A percentile compares a stretch with the other conserved stretches of the same genome.
phyloP scores from a whole-genome alignment of 2,329 filamentous ascomycete species.

The Fusarium mundagurra region DNA sequence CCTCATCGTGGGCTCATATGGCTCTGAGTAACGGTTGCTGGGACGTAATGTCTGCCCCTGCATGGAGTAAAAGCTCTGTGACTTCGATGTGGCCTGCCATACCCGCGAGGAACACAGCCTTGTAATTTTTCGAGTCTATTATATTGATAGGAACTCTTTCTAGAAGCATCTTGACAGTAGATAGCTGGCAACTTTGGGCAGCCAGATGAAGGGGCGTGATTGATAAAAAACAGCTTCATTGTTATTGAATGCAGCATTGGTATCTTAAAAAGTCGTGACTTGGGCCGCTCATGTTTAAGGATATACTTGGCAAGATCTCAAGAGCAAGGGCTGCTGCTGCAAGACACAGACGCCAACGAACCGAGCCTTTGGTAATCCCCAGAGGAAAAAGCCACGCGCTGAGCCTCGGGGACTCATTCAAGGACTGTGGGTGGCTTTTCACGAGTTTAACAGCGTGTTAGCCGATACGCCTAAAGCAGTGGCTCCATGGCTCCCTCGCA shows the following conservation, averaged over 20 bases:
- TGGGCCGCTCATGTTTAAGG: not conserved
- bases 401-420: not conserved
- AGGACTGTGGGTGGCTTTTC: not conserved
- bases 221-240: not conserved
- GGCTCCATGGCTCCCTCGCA: not conserved
- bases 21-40: not conserved
- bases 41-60: not conserved
- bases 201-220: not conserved
- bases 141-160: not conserved
- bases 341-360: not conserved
- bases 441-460: not conserved
- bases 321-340: not conserved
- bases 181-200: not conserved
- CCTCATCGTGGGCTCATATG: not conserved
- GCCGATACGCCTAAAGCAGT: not conserved
- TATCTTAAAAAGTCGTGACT: not conserved
- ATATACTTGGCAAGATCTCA: not conserved
- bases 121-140: not conserved
- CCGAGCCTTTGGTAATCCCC: not conserved
- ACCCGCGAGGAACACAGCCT: not conserved
- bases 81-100: not conserved
- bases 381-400: not conserved
- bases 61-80: not conserved
- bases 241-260: not conserved
- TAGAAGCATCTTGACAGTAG: not conserved